Percentiles rank a stretch among this genome's conserved stretches.
Conservation (phyloP, 164 flowering plant species). For the Kingdonia uniflora region DNA sequence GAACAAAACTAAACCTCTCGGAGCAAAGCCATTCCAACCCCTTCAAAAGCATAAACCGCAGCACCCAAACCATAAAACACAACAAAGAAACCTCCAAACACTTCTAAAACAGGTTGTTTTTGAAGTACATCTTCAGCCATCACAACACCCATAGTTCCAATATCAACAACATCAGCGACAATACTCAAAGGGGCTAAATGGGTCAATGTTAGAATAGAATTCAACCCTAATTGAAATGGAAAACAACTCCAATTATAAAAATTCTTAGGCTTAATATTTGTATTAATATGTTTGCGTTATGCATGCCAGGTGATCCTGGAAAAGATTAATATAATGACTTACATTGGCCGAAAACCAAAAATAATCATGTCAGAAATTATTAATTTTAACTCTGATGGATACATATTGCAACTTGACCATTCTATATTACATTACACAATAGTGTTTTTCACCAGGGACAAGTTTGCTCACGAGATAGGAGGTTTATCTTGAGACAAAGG, state of each 20-base stretch:
- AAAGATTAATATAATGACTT: too few species aligned
- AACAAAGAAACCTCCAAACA: not conserved
- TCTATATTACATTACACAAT: too few species aligned
- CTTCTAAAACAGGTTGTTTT: not conserved
- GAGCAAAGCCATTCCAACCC: not conserved
- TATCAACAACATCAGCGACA: not conserved
- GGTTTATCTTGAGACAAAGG: too few species aligned
- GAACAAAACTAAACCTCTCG: too few species aligned
- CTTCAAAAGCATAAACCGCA: slow-evolving; percentile 1
- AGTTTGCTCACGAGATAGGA: too few species aligned
- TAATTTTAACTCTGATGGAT: too few species aligned
- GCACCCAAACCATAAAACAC: not conserved
- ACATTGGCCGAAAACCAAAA: too few species aligned
- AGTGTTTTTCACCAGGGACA: too few species aligned
- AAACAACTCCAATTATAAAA: not conserved
- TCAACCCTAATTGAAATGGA: slow-evolving; percentile 2
- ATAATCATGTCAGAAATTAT: too few species aligned
- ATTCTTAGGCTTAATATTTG: not conserved
- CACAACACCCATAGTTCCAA: slow-evolving; percentile 1
- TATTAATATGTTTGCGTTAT: too few species aligned
- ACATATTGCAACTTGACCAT: too few species aligned
- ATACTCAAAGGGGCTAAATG: slow-evolving; percentile 2
- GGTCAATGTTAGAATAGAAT: not conserved
- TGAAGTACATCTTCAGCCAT: not conserved
- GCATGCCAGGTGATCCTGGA: too few species aligned